phyloP scores from a whole-genome alignment of 2,329 filamentous ascomycete genomes.

The Aspergillus sergii region DNA sequence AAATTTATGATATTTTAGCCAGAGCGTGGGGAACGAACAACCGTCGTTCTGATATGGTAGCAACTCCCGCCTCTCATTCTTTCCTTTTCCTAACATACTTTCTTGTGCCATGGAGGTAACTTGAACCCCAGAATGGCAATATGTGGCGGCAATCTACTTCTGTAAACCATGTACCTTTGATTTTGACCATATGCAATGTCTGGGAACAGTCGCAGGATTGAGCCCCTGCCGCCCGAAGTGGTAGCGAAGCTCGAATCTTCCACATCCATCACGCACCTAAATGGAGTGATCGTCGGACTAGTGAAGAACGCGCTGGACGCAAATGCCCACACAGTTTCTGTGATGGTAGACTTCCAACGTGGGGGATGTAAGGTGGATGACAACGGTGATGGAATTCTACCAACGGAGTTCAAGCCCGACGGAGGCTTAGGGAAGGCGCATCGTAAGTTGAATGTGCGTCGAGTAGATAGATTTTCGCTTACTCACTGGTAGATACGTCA shows the following conservation, averaged over 20 bases:
- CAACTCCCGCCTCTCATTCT: neutral
- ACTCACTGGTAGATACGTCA: conserved; percentile 69
- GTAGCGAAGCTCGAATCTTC: conserved; percentile 83
- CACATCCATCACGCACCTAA: conserved; percentile 73
- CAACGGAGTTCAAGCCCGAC: conserved; percentile 68
- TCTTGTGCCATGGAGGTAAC: neutral
- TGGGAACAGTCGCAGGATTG: conserved; percentile 52
- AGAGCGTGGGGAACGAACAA: neutral
- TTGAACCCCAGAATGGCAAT: neutral
- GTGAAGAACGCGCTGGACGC: conserved; percentile 86
- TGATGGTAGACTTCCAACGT: conserved; percentile 72
- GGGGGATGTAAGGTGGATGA: conserved; percentile 83
- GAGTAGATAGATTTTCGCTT: neutral
- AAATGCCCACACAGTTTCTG: conserved; percentile 65
- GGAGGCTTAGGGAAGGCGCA: conserved; percentile 75
- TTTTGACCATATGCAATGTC: conserved; percentile 25
- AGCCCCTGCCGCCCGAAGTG: conserved; percentile 69
- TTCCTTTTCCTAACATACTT: neutral
- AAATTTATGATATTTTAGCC: neutral
- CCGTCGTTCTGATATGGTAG: neutral
- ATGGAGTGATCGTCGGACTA: conserved; percentile 70
- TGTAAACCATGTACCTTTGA: neutral
- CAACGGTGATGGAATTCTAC: conserved; percentile 75
- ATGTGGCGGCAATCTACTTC: neutral
- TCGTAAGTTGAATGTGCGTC: conserved; percentile 51